Evolutionary conservation across 495 filamentous ascomycete genomes (phyloP), one percentile per base, ranked within the genome.

Genomic region (Talaromyces adpressus): DNA sequence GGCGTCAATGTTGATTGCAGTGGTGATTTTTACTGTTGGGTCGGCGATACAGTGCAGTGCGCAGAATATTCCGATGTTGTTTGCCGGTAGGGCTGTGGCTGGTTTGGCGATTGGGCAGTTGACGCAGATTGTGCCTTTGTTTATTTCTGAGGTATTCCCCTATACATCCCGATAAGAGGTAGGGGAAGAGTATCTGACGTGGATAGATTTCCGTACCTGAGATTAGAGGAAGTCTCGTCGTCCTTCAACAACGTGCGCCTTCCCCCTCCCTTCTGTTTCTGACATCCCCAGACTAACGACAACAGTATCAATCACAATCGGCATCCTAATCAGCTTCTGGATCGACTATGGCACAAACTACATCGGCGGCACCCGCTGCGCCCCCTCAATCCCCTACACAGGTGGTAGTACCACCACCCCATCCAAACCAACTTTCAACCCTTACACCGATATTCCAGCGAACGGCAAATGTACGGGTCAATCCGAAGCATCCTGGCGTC

Each of bases 251-350:
- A 75, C 77, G 92, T 65, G 20, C 57, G 72, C 64, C 22, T 20
- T 25, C 14, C 16, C 4, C 12, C 32, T 18, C 57, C 20, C 7
- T 9, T 6, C 18, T 4, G 0, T 11, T 14, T 22, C 12, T 32
- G 0, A 4, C 25, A 59, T 2, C n/a, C 22, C 8, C 18, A 23
- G 63, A 57, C 8, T 16, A 12, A 16, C 25, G 18, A 41, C 27
- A 3, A 8, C 11, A 76, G 74, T 90, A 82, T 90, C 90, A 20
- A 90, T 93, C 66, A 90, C 86, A 34, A 85, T 91, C 59, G 91
- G 91, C 27, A 93, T 96, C 73, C 84, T 94, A 79, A 74, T 92
- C 34, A 85, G 83, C 65, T 94, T 92, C 77, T 95, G 91, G 90
- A 90, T 92, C 66, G 85, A 91, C 72, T 91, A 91, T 62, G 73